Percentiles rank a stretch among this genome's conserved stretches.
Evolutionary conservation across 2,329 filamentous ascomycete genomes (phyloP).

Genomic region (Venturia effusa): DNA sequence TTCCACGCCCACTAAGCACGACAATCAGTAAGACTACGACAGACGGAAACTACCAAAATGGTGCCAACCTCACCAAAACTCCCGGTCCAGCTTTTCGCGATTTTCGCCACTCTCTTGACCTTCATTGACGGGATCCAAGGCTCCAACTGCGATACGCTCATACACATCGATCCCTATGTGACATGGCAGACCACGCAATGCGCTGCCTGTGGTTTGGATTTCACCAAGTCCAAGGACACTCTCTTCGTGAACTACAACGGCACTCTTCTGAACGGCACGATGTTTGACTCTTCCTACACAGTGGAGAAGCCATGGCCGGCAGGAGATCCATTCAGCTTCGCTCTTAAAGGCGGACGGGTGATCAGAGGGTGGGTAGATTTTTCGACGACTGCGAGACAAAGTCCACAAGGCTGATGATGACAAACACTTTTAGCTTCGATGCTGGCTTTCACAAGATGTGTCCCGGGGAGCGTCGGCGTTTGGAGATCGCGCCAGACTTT

Average conservation of each 20-base stretch:
- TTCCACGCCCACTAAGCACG: not conserved
- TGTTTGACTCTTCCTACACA: constrained; percentile 8
- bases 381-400: not conserved
- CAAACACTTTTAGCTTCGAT: constrained; percentile 38
- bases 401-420: not conserved
- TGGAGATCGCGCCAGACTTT: constrained; percentile 80
- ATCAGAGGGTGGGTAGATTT: constrained; percentile 67
- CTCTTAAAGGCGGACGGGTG: constrained; percentile 67
- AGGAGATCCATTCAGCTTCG: constrained; percentile 59
- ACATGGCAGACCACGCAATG: constrained; percentile 4
- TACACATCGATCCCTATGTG: not conserved
- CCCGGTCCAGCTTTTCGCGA: not conserved
- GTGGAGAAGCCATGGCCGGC: constrained; percentile 6
- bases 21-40: not conserved
- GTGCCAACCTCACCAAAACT: too few species aligned
- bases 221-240: constrained; percentile 1
- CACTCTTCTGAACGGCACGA: constrained; percentile 5
- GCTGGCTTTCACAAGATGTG: constrained; percentile 87
- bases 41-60: not conserved
- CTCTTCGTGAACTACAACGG: constrained; percentile 10
- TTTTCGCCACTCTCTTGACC: not conserved
- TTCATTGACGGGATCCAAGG: not conserved
- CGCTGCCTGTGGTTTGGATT: not conserved
- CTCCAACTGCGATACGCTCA: not conserved
- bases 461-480: constrained; percentile 77